phyloP scores from a whole-genome alignment of 257 asterid species.

The Fraxinus americana region DNA sequence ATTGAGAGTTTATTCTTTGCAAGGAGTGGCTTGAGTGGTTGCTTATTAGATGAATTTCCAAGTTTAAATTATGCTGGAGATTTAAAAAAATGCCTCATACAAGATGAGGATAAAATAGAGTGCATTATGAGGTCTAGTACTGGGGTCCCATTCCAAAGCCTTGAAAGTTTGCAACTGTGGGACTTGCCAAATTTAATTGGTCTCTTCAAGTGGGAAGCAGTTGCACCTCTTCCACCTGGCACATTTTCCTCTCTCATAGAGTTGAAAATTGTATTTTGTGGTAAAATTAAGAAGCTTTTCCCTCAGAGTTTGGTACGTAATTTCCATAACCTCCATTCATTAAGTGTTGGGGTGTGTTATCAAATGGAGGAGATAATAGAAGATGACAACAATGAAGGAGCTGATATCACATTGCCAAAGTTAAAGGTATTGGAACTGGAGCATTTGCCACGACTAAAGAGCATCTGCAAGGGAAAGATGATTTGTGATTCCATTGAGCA shows the following conservation, averaged over 20 bases:
- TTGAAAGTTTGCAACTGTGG: too few species aligned
- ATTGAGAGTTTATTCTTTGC: not conserved
- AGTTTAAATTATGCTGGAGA: slow-evolving; percentile 6
- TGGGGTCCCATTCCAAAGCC: too few species aligned
- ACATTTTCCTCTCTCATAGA: slow-evolving; percentile 28
- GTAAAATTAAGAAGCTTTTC: slow-evolving; percentile 24
- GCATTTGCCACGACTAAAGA: slow-evolving; percentile 26
- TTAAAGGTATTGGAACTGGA: not conserved
- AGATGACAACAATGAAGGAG: slow-evolving; percentile 17
- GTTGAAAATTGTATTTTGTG: too few species aligned
- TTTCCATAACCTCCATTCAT: slow-evolving; percentile 18
- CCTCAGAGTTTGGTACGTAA: slow-evolving; percentile 1
- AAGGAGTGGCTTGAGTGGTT: not conserved
- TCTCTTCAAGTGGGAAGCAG: slow-evolving; percentile 9
- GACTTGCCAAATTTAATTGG: slow-evolving; percentile 23
- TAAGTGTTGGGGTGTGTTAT: slow-evolving; percentile 11
- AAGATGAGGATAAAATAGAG: slow-evolving; percentile 14
- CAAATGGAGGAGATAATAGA: slow-evolving; percentile 30
- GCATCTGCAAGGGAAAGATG: slow-evolving; percentile 24
- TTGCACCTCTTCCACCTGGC: slow-evolving; percentile 2
- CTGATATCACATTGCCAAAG: slow-evolving; percentile 15
- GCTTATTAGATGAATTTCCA: slow-evolving; percentile 28
- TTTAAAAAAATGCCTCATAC: not conserved
- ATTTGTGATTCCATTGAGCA: slow-evolving; percentile 25
- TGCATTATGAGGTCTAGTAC: slow-evolving; percentile 14